phyloP scores from a whole-genome alignment of 225 moss, liverwort and hornwort species.

The Pleurozium schreberi region DNA sequence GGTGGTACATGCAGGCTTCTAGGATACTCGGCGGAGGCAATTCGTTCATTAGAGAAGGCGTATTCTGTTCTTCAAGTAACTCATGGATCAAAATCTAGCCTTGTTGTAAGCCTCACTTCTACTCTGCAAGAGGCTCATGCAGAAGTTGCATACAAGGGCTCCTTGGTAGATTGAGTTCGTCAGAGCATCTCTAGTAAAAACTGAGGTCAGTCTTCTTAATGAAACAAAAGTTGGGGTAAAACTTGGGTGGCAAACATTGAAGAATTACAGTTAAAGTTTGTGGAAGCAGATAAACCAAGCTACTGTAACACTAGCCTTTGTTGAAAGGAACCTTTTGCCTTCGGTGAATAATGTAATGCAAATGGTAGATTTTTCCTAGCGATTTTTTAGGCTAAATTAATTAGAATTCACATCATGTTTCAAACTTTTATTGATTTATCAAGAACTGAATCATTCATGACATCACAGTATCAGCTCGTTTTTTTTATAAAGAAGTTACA shows the following conservation, averaged over 20 bases:
- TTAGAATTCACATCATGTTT: too few species aligned
- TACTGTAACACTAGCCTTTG: neutral
- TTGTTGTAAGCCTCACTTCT: constrained; percentile 43
- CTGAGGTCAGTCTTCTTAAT: neutral
- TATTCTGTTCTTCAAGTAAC: constrained; percentile 51
- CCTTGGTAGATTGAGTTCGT: neutral
- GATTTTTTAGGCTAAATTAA: neutral
- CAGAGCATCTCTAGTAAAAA: neutral
- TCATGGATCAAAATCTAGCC: constrained; percentile 51
- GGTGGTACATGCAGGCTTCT: constrained; percentile 39
- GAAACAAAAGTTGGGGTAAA: neutral
- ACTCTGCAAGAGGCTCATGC: constrained; percentile 57
- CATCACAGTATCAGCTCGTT: neutral
- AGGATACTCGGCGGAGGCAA: constrained; percentile 38
- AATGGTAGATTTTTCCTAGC: neutral
- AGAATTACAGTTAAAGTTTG: neutral
- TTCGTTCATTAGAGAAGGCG: constrained; percentile 38
- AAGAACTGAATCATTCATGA: neutral
- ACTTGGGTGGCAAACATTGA: neutral
- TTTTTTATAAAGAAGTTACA: neutral
- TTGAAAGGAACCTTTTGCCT: neutral
- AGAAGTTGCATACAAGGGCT: constrained; percentile 39
- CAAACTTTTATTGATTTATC: neutral
- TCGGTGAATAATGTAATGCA: neutral
- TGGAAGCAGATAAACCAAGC: neutral